Conservation (phyloP, 164 flowering plant species). For the Vitis rotundifolia region DNA sequence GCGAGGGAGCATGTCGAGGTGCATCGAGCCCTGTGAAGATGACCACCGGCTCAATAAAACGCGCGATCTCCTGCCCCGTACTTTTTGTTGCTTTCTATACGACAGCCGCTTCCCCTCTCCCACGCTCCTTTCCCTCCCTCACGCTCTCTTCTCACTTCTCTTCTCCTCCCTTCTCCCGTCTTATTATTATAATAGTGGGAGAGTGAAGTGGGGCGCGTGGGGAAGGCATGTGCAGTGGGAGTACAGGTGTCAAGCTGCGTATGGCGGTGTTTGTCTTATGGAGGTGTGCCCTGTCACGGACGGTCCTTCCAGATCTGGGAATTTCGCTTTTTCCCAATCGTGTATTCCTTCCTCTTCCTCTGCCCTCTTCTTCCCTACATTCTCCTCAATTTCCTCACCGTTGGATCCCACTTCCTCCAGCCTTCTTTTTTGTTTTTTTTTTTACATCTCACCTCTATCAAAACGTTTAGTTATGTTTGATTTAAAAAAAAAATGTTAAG, state of each 20-base stretch:
- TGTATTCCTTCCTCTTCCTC: neutral
- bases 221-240: neutral
- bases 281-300: slow-evolving; percentile 11
- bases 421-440: no score
- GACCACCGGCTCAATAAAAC: neutral
- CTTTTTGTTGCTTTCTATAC: neutral
- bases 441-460: no score
- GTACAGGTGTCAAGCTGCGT: slow-evolving; percentile 1
- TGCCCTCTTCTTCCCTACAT: neutral
- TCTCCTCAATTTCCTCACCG: neutral
- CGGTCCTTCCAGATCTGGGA: slow-evolving; percentile 19
- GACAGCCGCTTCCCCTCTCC: neutral
- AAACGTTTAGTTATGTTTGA: no score
- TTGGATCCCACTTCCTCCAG: neutral
- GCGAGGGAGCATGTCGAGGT: neutral
- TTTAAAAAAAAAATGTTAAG: no score
- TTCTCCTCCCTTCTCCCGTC: no score
- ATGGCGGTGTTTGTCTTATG: neutral
- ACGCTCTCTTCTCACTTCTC: neutral
- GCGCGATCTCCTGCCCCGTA: slow-evolving; percentile 8
- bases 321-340: neutral
- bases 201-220: neutral
- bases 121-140: neutral
- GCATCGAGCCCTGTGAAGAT: slow-evolving; percentile 11
- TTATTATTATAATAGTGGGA: neutral